These are phyloP conservation scores for Solanum virginianum DNA, from an alignment of 257 asterid species.

Conservation along the genomic window DNA sequence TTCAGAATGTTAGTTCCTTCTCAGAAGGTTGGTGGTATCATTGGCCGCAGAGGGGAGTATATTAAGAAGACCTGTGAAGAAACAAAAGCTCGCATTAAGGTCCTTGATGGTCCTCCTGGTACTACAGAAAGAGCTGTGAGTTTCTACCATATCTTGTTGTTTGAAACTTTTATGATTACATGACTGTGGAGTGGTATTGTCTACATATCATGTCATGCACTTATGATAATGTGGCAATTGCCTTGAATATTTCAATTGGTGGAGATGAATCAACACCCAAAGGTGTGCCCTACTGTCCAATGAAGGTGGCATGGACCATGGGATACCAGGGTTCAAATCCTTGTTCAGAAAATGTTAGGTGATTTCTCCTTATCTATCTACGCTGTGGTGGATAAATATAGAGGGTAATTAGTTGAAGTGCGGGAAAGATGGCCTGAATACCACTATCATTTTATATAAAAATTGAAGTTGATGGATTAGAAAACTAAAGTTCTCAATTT, in stretches of 20 bases:
- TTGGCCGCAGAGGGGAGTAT: constrained; percentile 71
- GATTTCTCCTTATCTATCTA: neutral
- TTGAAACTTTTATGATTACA: neutral
- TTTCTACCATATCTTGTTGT: constrained; percentile 1
- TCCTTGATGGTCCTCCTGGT: constrained; percentile 69
- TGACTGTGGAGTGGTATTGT: neutral
- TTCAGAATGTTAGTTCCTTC: constrained; percentile 60
- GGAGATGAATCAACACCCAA: neutral
- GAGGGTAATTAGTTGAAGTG: neutral
- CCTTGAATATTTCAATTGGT: neutral
- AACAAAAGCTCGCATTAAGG: constrained; percentile 63
- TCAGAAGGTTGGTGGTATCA: constrained; percentile 65
- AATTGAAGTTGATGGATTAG: neutral
- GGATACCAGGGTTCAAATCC: neutral
- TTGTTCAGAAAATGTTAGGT: neutral
- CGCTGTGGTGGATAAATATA: neutral
- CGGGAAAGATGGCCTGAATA: neutral
- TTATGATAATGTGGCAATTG: neutral
- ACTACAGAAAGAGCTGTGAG: constrained; percentile 67
- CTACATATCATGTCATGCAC: neutral
- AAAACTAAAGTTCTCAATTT: neutral
- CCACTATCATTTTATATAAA: neutral
- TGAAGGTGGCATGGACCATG: neutral
- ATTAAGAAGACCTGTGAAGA: constrained; percentile 60
- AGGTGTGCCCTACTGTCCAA: neutral